Percentiles rank a stretch among this genome's conserved stretches.
These are phyloP conservation scores for Eutrema yunnanense DNA, from an alignment of 345 rosid species.

Conservation along the genomic window DNA sequence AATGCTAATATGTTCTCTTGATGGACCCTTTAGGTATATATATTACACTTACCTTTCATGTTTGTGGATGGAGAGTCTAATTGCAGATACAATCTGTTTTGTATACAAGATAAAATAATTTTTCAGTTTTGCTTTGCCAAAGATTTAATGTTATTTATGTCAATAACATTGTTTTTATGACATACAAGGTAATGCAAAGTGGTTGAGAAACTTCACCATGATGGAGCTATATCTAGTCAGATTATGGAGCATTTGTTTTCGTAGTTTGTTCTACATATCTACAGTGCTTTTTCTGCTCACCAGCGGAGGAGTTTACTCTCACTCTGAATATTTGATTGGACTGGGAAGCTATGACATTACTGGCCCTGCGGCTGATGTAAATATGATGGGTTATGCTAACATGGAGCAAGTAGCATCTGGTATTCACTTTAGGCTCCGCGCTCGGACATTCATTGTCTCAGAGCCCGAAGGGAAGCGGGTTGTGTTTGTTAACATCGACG, in stretches of 20 bases:
- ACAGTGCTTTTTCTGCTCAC: constrained; percentile 34
- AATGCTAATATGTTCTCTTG: background rate
- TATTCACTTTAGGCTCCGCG: constrained; percentile 85
- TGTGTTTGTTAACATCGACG: constrained; percentile 86
- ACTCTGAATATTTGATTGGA: constrained; percentile 69
- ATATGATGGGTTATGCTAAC: constrained; percentile 97
- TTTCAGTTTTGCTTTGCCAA: background rate
- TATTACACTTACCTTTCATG: background rate
- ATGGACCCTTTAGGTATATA: background rate
- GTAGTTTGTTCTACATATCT: constrained; percentile 38
- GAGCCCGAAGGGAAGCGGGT: constrained; percentile 71
- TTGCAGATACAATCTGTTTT: background rate
- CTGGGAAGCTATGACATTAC: constrained; percentile 96
- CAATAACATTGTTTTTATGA: background rate
- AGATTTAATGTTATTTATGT: background rate
- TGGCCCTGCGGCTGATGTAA: constrained; percentile 98
- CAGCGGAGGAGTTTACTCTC: constrained; percentile 29
- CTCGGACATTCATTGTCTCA: constrained; percentile 77
- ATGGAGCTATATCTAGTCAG: constrained; percentile 34
- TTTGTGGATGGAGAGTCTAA: background rate
- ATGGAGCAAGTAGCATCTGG: constrained; percentile 78
- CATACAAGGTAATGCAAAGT: constrained; percentile 34
- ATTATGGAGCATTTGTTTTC: constrained; percentile 15
- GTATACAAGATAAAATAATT: background rate
- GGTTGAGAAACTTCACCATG: constrained; percentile 24